Evolutionary conservation across 345 rosid species (phyloP).

Genomic region (Raphanus sativus): DNA sequence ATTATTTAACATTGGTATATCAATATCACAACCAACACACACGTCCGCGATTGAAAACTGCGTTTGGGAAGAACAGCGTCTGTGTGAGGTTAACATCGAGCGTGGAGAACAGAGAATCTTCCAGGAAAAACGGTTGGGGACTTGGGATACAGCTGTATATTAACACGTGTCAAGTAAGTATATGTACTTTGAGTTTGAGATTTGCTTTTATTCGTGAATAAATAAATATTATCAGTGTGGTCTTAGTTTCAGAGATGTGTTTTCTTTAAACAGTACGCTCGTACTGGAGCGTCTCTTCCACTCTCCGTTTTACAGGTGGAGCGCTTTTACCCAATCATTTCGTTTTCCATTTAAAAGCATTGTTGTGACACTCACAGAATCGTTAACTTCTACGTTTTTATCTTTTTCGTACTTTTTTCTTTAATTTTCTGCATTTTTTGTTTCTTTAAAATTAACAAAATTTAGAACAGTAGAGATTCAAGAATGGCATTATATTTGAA

Average conservation of each 20-base stretch:
- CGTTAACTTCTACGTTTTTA: constrained; percentile 10
- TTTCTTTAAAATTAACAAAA: neutral
- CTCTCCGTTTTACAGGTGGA: constrained; percentile 42
- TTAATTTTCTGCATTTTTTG: neutral
- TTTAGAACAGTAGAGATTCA: neutral
- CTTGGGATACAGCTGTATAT: constrained; percentile 82
- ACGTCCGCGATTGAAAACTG: constrained; percentile 19
- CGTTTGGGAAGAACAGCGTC: constrained; percentile 29
- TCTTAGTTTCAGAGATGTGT: constrained; percentile 23
- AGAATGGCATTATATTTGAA: neutral
- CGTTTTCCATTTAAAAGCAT: constrained; percentile 23
- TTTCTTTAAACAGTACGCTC: constrained; percentile 21
- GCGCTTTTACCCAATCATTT: constrained; percentile 37
- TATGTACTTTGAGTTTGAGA: constrained; percentile 28
- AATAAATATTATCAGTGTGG: neutral
- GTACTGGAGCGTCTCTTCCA: constrained; percentile 49
- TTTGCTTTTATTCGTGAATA: constrained; percentile 7
- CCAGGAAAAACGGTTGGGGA: constrained; percentile 65
- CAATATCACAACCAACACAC: neutral
- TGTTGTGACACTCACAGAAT: constrained; percentile 19
- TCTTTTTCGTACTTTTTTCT: constrained; percentile 2
- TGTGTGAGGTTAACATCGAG: constrained; percentile 50
- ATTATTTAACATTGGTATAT: neutral
- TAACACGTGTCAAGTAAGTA: constrained; percentile 67
- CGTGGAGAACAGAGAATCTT: constrained; percentile 51